A percentile compares a stretch with the other conserved stretches of the same genome.
These are phyloP conservation scores for Claviceps sp. DNA, from an alignment of 2,329 filamentous ascomycete genomes.

Conservation along the genomic window DNA sequence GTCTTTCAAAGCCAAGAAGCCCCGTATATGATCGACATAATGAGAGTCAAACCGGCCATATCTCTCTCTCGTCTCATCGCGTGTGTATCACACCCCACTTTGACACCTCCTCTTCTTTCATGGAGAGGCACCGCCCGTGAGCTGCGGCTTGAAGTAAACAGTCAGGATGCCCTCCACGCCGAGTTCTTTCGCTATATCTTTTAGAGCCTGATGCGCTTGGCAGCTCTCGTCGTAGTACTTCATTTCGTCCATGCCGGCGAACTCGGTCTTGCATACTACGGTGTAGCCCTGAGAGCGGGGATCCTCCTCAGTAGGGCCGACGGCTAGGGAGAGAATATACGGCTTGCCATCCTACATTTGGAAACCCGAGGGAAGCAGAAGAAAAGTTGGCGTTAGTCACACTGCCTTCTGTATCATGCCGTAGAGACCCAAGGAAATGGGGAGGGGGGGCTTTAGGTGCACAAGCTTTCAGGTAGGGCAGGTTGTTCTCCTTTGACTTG, in stretches of 20 bases:
- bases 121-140: constrained; percentile 11
- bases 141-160: constrained; percentile 26
- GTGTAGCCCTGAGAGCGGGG: constrained; percentile 53
- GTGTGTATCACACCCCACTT: too few species aligned
- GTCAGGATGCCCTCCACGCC: constrained; percentile 24
- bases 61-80: too few species aligned
- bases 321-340: constrained; percentile 49
- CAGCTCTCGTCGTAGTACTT: constrained; percentile 51
- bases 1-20: not conserved
- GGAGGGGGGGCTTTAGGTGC: not conserved
- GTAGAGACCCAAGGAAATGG: not conserved
- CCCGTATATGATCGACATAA: not conserved
- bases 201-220: constrained; percentile 28
- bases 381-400: constrained; percentile 6
- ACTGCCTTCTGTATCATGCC: not conserved
- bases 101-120: not conserved
- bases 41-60: not conserved
- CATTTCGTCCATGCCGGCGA: constrained; percentile 53
- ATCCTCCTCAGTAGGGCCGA: constrained; percentile 40
- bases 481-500: not conserved
- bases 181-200: constrained; percentile 20
- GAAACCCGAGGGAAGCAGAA: not conserved
- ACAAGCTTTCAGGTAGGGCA: not conserved
- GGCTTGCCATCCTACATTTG: constrained; percentile 49
- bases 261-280: constrained; percentile 47